Base-by-base conservation (phyloP, 2,329 filamentous ascomycete genomes). In the Penicillium sp. region DNA sequence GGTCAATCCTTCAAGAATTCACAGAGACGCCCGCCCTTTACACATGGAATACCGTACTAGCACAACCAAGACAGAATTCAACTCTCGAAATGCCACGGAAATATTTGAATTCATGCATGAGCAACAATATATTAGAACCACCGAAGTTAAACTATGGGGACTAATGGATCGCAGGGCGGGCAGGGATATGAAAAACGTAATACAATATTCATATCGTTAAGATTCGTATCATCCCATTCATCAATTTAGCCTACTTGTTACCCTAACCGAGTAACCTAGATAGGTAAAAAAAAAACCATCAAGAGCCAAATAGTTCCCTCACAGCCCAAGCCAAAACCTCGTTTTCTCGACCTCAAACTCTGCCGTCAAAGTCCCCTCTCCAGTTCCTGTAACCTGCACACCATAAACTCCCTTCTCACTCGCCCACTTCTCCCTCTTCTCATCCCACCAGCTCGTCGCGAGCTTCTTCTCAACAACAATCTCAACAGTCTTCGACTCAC, bases 381-480 rank as follows among this genome's bases (percentile, higher is more conserved):
- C 82, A 41, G 85, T 90, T 62, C 85, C 76, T 6, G 78, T 89
- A 2, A 91, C 84, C 58, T 88, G 75, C 17, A 91, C 81, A 60
- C 84, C 83, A 72, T 91, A 92, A 52, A 80, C 79, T 31, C 89
- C 90, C 71, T 83, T 83, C 77, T 91, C 89, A 1, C 84, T 84
- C 21, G 85, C 83, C 89, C 89, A 93, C 69, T 86, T 80, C 59
- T 84, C 81, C 13, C 85, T 79, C 64, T 85, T 83, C 78, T 92
- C 90, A 67, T 91, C 88, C 82, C 88, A 92, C 77, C 88, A 92
- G 58, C 86, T 86, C 0, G 86, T 84, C 0, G 86, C 87, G 58
- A 90, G 88, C 76, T 90, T 91, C 70, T 85, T 85, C 63, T 85
- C 73, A n/a, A 79, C 71, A 4, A 79, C 76, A 7, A 93, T 80